phyloP scores from a whole-genome alignment of 345 rosid genomes.

The Acer negundo region DNA sequence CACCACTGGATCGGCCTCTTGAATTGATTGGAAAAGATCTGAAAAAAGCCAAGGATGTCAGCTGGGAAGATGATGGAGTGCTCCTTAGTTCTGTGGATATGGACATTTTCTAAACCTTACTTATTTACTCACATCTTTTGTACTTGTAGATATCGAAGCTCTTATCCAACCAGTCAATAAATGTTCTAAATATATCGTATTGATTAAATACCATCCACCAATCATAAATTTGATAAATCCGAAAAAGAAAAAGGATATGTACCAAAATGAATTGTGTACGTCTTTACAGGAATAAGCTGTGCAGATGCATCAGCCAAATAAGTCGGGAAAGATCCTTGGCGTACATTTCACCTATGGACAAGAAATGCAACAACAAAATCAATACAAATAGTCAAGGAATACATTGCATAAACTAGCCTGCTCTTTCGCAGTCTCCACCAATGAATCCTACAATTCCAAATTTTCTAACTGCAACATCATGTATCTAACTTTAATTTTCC shows the following conservation, averaged over 20 bases:
- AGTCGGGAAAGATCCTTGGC: background rate
- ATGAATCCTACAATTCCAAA: constrained; percentile 58
- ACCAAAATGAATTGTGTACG: background rate
- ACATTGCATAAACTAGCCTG: constrained; percentile 44
- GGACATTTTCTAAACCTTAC: constrained; percentile 54
- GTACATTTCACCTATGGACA: constrained; percentile 4
- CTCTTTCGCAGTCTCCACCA: constrained; percentile 97
- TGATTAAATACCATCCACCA: background rate
- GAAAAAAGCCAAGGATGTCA: constrained; percentile 50
- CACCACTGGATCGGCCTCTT: constrained; percentile 67
- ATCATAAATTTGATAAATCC: background rate
- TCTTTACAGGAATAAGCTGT: background rate
- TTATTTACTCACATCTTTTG: background rate
- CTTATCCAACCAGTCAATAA: background rate
- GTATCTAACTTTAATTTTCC: background rate
- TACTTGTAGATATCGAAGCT: background rate
- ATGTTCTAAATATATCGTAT: background rate
- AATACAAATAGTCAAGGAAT: background rate
- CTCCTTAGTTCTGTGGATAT: constrained; percentile 58
- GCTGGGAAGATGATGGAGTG: constrained; percentile 90
- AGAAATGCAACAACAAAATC: constrained; percentile 4
- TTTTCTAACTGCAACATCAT: background rate
- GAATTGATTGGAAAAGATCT: constrained; percentile 56
- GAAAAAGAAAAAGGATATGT: background rate
- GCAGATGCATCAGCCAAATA: constrained; percentile 6